Evolutionary conservation across 805 yeast genomes (phyloP), one percentile per base, ranked within the genome.

Genomic region (Metschnikowia lachancei): DNA sequence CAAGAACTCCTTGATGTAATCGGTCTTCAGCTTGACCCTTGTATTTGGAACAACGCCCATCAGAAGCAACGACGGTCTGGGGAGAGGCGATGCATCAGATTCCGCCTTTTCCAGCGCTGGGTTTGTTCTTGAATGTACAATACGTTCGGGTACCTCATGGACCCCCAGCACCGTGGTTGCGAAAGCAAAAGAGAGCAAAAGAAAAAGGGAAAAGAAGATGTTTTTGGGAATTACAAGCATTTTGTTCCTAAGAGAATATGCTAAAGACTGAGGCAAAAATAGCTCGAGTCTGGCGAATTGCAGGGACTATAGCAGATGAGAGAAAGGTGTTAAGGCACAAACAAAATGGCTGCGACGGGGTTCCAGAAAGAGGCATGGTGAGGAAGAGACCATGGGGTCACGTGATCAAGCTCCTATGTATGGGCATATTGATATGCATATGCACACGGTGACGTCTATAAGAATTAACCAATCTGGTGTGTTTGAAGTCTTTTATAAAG

Each of bases 1-100:
- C 35, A 63, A 44, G 43, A 46, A 63, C 36, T 58, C 63, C 46
- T 58, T 56, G 33, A 63, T 52, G 58, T 64, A 63, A 11, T 65
- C 63, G 8, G 55, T 55, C 28, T 48, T 52, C 56, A 53, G 56
- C 17, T 24, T 20, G 14, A 47, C 45, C 20, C 35, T 40, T 3
- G 50, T 39, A 18, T 52, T 50, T n/a, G 50, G 50, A 7, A 32
- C 45, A 10, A 40, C 41, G 16, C 49, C 45, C 41, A 45, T 45
- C n/a, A 36, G 33, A 19, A 36, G 40, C 16, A 39, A 38, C 2
- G 53, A 42, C 8, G 46, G 34, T 13, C 44, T 46, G n/a, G 35
- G 17, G 13, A 20, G 13, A 7, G 14, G 35, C 12, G 47, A 29
- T 13, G 37, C 9, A 13, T 20, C 4, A 10, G 12, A 7, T 13